Percentiles rank a stretch among this genome's conserved stretches.
phyloP scores from a whole-genome alignment of 1,139 yeast genomes.

The Saccharomycopsis hybrid region DNA sequence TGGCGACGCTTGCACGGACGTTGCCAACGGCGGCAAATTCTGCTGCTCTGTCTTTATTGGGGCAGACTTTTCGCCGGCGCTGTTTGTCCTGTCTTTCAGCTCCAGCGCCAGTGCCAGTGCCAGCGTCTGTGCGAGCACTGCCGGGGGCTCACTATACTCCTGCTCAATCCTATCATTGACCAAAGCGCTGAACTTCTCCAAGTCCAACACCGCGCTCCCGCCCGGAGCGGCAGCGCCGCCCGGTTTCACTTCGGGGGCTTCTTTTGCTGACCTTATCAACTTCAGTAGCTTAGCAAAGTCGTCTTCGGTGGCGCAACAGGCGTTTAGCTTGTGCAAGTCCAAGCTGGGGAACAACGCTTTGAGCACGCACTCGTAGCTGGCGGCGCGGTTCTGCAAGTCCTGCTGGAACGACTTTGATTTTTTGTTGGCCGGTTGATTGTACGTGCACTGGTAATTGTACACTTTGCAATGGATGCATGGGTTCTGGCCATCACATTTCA shows the following conservation, averaged over 20 bases:
- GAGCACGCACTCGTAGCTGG: slow-evolving; percentile 30
- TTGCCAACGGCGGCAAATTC: no score
- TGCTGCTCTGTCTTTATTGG: not conserved
- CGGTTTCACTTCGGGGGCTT: not conserved
- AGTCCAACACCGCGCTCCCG: not conserved
- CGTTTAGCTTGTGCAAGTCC: slow-evolving; percentile 22
- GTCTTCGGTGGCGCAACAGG: not conserved
- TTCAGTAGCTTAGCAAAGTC: slow-evolving; percentile 24
- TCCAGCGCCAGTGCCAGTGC: no score
- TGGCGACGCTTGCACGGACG: no score
- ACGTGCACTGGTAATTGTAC: slow-evolving; percentile 71
- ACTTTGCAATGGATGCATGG: slow-evolving; percentile 94
- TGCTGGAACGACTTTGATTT: slow-evolving; percentile 30
- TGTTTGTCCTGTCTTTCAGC: no score
- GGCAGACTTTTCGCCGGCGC: not conserved
- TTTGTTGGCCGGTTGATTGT: slow-evolving; percentile 66
- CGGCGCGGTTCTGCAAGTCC: slow-evolving; percentile 23
- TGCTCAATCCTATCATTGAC: no score
- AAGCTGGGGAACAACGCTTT: slow-evolving; percentile 36
- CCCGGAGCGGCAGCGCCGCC: not conserved
- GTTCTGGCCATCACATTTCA: slow-evolving; percentile 88
- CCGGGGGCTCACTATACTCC: no score
- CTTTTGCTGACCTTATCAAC: slow-evolving; percentile 22
- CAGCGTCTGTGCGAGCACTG: no score
- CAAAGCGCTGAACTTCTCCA: not conserved